phyloP scores from a whole-genome alignment of 2,329 filamentous ascomycete genomes.

The Eutypella sp. region DNA sequence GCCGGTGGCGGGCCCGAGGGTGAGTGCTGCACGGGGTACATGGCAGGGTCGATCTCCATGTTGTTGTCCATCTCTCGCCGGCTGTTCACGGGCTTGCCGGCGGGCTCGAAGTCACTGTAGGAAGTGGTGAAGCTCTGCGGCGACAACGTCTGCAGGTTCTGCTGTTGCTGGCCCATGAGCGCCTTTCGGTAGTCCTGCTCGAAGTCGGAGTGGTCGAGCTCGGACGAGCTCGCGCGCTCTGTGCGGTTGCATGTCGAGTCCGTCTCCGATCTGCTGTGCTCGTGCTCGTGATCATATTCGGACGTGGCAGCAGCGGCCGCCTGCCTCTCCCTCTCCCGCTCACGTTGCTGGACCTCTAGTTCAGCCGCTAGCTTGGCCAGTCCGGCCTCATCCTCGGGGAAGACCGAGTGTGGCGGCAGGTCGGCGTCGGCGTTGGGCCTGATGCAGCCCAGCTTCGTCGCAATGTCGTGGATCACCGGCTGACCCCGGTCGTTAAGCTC shows the following conservation, averaged over 20 bases:
- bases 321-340: constrained; percentile 32
- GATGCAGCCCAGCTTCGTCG: constrained; percentile 59
- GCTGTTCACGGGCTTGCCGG: constrained; percentile 19
- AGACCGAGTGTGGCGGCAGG: constrained; percentile 51
- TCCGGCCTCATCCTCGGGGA: constrained; percentile 57
- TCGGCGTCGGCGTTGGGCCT: constrained; percentile 57
- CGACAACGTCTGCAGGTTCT: constrained; percentile 44
- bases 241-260: constrained; percentile 33
- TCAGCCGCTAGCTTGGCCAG: constrained; percentile 52
- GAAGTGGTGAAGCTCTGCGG: constrained; percentile 45
- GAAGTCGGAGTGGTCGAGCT: constrained; percentile 51
- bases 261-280: constrained; percentile 26
- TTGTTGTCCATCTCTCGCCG: too few relatives aligned
- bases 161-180: constrained; percentile 36
- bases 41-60: constrained; percentile 23
- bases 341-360: constrained; percentile 43
- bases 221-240: constrained; percentile 50
- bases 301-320: too few relatives aligned
- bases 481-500: constrained; percentile 59
- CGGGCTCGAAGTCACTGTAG: constrained; percentile 39
- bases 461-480: constrained; percentile 61
- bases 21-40: constrained; percentile 26
- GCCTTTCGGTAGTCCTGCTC: constrained; percentile 50
- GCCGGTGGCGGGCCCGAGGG: constrained; percentile 22
- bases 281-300: too few relatives aligned